A percentile compares a stretch with the other conserved stretches of the same genome.
These are phyloP conservation scores for Penicillium sp. DNA, from an alignment of 2,329 filamentous ascomycete species.

Conservation along the genomic window DNA sequence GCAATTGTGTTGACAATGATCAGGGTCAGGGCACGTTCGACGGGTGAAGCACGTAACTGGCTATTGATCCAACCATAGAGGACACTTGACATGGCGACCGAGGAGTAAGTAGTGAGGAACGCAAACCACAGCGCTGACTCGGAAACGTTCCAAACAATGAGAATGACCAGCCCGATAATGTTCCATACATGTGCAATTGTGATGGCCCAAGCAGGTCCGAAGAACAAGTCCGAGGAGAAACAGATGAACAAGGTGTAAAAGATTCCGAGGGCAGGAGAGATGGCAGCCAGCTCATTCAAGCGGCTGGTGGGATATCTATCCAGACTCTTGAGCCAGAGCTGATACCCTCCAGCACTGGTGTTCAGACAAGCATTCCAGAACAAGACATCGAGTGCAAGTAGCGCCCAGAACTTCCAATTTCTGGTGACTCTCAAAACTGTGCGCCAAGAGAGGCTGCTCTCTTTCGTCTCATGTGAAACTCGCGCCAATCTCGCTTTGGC, in stretches of 20 bases:
- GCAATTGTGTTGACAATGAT: constrained; percentile 57
- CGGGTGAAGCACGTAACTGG: constrained; percentile 41
- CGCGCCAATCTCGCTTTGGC: constrained; percentile 50
- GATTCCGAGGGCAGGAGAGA: constrained; percentile 58
- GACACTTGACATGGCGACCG: constrained; percentile 57
- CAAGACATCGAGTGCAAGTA: constrained; percentile 55
- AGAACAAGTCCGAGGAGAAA: constrained; percentile 57
- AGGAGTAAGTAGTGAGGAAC: constrained; percentile 53
- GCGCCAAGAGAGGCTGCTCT: constrained; percentile 30
- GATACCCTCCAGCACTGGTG: constrained; percentile 52
- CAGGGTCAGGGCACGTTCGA: constrained; percentile 53
- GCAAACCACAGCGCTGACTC: constrained; percentile 58
- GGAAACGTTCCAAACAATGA: constrained; percentile 59
- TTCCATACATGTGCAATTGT: constrained; percentile 56
- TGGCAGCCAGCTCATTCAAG: constrained; percentile 56
- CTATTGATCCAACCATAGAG: constrained; percentile 61
- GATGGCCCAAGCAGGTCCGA: constrained; percentile 59
- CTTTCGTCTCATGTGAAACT: constrained; percentile 43
- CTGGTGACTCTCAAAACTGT: constrained; percentile 37
- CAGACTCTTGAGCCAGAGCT: constrained; percentile 62
- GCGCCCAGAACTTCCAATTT: constrained; percentile 53
- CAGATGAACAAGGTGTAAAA: constrained; percentile 58
- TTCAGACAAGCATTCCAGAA: constrained; percentile 60
- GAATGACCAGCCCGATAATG: constrained; percentile 55
- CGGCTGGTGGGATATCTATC: constrained; percentile 49